These are phyloP conservation scores for Pestalotiopsis sp. DNA, from an alignment of 2,329 filamentous ascomycete genomes.

Conservation along the genomic window DNA sequence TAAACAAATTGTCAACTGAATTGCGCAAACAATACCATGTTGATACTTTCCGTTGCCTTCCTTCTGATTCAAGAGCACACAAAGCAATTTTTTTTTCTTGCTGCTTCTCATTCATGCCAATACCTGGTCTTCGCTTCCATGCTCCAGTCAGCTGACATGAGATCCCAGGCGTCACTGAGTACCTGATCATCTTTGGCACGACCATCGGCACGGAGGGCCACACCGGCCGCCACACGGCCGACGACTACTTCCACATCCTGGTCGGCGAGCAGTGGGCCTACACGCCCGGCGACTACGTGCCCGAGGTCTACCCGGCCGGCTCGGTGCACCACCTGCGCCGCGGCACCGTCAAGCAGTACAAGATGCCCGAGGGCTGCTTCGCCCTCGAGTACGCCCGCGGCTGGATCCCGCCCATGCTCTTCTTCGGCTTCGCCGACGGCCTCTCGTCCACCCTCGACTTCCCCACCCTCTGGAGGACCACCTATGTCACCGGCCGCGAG, in stretches of 20 bases:
- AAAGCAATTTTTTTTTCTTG: neutral
- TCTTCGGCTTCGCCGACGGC: conserved; percentile 83
- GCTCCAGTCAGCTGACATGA: neutral
- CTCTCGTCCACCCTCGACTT: conserved; percentile 81
- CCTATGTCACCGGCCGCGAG: conserved; percentile 69
- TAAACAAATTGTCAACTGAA: neutral
- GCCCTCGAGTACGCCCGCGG: conserved; percentile 82
- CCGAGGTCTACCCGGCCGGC: conserved; percentile 70
- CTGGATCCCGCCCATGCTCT: conserved; percentile 92
- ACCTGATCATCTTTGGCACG: conserved; percentile 86
- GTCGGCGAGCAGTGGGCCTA: conserved; percentile 76
- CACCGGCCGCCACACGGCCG: conserved; percentile 82
- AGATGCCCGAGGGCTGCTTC: conserved; percentile 75
- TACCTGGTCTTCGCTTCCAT: neutral
- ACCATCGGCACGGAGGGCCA: conserved; percentile 85
- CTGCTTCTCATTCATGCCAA: neutral
- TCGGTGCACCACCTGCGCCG: conserved; percentile 70
- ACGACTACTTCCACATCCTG: conserved; percentile 95
- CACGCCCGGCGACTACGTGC: conserved; percentile 64
- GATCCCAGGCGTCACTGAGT: conserved; percentile 71
- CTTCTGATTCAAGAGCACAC: conserved; percentile 5
- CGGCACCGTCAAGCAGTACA: conserved; percentile 78
- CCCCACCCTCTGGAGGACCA: conserved; percentile 81
- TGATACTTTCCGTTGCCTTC: conserved; percentile 9
- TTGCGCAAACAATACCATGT: conserved; percentile 11